Conservation (phyloP, 108 stramenopile species). For the Cylindrotheca closterium region DNA sequence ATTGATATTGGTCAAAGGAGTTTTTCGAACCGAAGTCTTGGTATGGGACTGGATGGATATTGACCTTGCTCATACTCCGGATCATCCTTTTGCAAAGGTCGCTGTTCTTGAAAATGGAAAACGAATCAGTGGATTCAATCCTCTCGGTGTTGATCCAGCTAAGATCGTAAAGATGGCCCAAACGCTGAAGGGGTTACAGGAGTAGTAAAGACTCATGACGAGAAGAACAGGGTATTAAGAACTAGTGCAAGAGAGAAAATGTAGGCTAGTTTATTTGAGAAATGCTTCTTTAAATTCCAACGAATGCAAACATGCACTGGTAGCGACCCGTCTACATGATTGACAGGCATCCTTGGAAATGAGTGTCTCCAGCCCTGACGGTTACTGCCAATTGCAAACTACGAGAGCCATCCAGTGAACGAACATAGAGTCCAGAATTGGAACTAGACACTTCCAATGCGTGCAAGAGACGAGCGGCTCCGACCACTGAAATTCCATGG, state of each 20-base stretch:
- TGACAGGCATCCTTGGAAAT: no score
- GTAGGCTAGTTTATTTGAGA: no score
- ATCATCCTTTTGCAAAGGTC: constrained; percentile 19
- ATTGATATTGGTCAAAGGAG: constrained; percentile 15
- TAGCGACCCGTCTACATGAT: no score
- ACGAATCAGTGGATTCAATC: constrained; percentile 23
- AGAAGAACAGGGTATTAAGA: not conserved
- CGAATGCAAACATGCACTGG: no score
- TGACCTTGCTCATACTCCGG: constrained; percentile 13
- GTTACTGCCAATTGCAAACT: constrained; percentile 14
- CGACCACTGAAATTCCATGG: constrained; percentile 72
- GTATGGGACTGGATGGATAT: constrained; percentile 20
- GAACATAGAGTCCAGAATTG: constrained; percentile 17
- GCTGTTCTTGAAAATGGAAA: constrained; percentile 23
- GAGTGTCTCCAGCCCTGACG: constrained; percentile 1
- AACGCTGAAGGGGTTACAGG: constrained; percentile 12
- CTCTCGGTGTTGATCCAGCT: constrained; percentile 7
- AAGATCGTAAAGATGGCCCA: constrained; percentile 4
- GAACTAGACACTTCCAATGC: constrained; percentile 2
- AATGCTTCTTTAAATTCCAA: no score
- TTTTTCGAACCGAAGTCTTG: constrained; percentile 16
- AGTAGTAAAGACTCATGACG: not conserved
- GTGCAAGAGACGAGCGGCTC: constrained; percentile 54
- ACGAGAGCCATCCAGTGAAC: constrained; percentile 12
- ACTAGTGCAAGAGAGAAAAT: no score